Evolutionary conservation across 2,329 filamentous ascomycete genomes (phyloP).

Genomic region (Aspergillus hortae): DNA sequence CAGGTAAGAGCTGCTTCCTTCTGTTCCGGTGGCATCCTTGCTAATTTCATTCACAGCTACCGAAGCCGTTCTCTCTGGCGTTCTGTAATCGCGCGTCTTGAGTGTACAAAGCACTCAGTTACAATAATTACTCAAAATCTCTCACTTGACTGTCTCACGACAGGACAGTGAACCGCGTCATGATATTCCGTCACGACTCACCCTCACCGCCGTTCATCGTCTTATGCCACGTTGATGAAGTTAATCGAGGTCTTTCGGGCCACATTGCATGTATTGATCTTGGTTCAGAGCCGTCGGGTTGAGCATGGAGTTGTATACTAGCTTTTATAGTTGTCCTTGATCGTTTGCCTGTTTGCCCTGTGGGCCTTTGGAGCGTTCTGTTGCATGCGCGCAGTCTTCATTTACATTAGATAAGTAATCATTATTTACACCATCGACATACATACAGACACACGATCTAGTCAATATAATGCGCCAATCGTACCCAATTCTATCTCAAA

Average conservation of each 20-base stretch:
- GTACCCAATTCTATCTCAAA: constrained; percentile 2
- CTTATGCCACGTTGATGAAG: neutral
- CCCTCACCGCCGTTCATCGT: neutral
- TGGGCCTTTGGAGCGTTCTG: constrained; percentile 7
- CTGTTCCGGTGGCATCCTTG: neutral
- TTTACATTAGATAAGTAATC: constrained; percentile 4
- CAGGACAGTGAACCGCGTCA: neutral
- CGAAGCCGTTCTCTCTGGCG: constrained; percentile 73
- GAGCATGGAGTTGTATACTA: constrained; percentile 12
- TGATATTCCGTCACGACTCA: neutral
- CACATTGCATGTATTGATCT: constrained; percentile 6
- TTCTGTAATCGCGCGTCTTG: constrained; percentile 50
- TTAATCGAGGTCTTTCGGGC: constrained; percentile 2
- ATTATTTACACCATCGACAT: constrained; percentile 2
- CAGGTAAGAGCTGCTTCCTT: constrained; percentile 57
- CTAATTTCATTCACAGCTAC: constrained; percentile 54
- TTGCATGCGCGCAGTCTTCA: constrained; percentile 2
- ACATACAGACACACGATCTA: neutral
- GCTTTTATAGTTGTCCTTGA: neutral
- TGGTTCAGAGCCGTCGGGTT: constrained; percentile 4
- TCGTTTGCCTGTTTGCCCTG: neutral
- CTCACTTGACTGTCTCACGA: neutral
- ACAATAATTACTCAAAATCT: too few relatives aligned
- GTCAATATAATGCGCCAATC: neutral
- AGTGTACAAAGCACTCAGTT: too few relatives aligned